Conservation (phyloP, 208 protist genomes). For the Acanthamoeba polyphaga region DNA sequence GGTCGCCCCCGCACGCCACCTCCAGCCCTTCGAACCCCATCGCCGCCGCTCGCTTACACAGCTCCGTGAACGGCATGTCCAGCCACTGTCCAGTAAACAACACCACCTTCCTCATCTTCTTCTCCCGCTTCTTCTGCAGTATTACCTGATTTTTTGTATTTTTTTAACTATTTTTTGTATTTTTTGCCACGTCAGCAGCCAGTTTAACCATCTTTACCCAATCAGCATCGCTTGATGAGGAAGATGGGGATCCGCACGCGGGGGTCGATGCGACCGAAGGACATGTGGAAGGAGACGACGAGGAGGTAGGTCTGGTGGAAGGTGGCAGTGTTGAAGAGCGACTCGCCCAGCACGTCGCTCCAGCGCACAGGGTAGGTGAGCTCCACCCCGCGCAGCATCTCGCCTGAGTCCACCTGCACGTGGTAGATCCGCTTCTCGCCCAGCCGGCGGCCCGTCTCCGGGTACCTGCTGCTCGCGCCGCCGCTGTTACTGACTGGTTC, state of each 20-base stretch:
- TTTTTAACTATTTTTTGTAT: too few relatives aligned
- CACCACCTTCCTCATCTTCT: neutral
- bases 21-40: neutral
- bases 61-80: neutral
- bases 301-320: slow-evolving; percentile 44
- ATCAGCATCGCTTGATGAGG: slow-evolving; percentile 54
- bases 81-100: neutral
- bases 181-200: too few relatives aligned
- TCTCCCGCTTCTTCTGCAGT: too few relatives aligned
- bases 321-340: slow-evolving; percentile 26
- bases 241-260: slow-evolving; percentile 27
- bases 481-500: neutral
- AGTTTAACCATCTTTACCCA: neutral
- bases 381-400: slow-evolving; percentile 38
- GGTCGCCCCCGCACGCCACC: neutral
- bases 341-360: slow-evolving; percentile 55
- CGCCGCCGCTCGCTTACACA: neutral
- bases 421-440: slow-evolving; percentile 10
- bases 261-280: slow-evolving; percentile 4
- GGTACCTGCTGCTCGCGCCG: neutral
- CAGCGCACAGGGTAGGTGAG: slow-evolving; percentile 31
- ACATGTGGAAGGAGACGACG: slow-evolving; percentile 27
- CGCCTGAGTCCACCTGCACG: neutral
- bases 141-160: too few relatives aligned
- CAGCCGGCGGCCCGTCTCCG: neutral